Conservation (phyloP, 495 filamentous ascomycete species). For the Neurospora africana region DNA sequence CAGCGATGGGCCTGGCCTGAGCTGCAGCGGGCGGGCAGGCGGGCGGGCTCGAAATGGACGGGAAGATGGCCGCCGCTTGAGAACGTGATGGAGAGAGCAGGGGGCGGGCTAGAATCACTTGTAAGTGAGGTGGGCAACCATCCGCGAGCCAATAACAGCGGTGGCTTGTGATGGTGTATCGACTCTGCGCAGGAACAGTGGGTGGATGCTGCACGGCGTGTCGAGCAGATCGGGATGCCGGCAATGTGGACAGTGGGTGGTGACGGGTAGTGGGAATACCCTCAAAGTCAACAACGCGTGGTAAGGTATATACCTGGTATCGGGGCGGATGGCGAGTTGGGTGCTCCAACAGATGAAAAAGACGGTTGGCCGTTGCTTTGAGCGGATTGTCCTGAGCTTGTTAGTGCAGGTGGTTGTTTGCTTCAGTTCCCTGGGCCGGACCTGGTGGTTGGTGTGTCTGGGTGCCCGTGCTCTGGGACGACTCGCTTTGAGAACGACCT, state of each 20-base stretch:
- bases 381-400: neutral
- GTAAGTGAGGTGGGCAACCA: neutral
- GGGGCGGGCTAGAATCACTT: neutral
- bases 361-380: neutral
- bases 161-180: neutral
- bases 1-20: neutral
- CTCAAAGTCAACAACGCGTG: neutral
- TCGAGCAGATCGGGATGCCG: neutral
- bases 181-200: neutral
- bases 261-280: neutral
- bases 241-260: neutral
- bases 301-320: neutral
- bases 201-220: neutral
- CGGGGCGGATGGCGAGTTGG: neutral
- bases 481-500: neutral
- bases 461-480: neutral
- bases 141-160: neutral
- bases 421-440: neutral
- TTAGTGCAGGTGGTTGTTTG: neutral
- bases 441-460: neutral
- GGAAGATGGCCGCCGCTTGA: neutral
- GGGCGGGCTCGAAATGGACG: neutral
- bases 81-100: neutral
- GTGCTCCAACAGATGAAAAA: neutral
- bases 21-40: neutral